Evolutionary conservation across 148 eudicot species (phyloP).

Genomic region (Vaccinium vitisidaea): DNA sequence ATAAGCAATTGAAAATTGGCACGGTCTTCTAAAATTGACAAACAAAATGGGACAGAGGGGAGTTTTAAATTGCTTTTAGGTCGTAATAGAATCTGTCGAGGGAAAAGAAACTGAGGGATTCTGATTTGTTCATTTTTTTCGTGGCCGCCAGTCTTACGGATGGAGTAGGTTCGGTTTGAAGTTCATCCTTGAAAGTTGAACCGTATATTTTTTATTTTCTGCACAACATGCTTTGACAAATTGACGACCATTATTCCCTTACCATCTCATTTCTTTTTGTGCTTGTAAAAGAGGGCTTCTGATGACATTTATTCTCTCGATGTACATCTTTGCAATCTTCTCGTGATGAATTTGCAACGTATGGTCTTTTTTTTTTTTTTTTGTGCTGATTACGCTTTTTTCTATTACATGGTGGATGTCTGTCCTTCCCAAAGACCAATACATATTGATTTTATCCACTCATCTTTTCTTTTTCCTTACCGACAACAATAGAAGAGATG

Average conservation of each 20-base stretch:
- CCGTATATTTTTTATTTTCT: not conserved
- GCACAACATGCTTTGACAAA: not conserved
- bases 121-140: not conserved
- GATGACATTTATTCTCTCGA: constrained; percentile 68
- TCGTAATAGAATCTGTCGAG: not conserved
- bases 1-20: too few relatives aligned
- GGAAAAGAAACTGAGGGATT: not conserved
- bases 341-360: constrained; percentile 82
- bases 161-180: not conserved
- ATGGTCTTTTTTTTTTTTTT: constrained; percentile 7
- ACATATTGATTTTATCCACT: not conserved
- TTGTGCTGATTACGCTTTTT: not conserved
- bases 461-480: not conserved
- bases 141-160: not conserved
- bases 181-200: not conserved
- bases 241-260: not conserved
- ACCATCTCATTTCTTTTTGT: constrained; percentile 9
- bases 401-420: not conserved
- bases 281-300: constrained; percentile 27
- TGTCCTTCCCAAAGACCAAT: not conserved
- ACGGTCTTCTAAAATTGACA: too few relatives aligned
- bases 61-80: too few relatives aligned
- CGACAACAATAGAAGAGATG: not conserved
- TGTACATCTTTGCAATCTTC: constrained; percentile 84
- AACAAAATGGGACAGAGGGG: too few relatives aligned